These are phyloP conservation scores for Lipomyces yamanashiensis DNA, from an alignment of 805 yeast species.

Conservation along the genomic window DNA sequence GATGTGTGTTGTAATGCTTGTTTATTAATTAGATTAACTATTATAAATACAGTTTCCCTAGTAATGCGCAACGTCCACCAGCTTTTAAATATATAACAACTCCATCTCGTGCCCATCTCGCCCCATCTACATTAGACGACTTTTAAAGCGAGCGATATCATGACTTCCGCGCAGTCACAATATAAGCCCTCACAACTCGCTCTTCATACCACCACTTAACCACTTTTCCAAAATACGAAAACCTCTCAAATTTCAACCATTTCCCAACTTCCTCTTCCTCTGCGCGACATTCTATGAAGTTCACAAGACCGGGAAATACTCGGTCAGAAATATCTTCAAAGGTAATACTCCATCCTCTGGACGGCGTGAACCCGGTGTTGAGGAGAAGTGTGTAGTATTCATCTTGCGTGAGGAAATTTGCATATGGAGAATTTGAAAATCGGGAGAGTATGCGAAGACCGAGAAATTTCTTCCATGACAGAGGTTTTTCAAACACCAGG, in stretches of 20 bases:
- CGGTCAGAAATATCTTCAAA: conserved; percentile 24
- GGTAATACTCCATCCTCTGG: conserved; percentile 20
- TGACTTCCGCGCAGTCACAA: conserved; percentile 8
- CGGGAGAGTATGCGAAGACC: conserved; percentile 10
- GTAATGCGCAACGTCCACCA: too few species aligned
- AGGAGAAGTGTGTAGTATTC: conserved; percentile 17
- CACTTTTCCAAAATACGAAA: conserved; percentile 17
- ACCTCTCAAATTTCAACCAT: conserved; percentile 20
- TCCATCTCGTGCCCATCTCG: too few species aligned
- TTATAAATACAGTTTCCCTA: too few species aligned
- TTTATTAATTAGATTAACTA: too few species aligned
- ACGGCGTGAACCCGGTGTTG: conserved; percentile 18
- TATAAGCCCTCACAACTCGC: conserved; percentile 19
- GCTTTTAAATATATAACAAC: too few species aligned
- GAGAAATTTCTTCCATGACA: neutral
- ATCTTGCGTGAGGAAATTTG: conserved; percentile 16
- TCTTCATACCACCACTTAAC: conserved; percentile 28
- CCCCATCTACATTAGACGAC: too few species aligned
- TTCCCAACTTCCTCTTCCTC: conserved; percentile 10
- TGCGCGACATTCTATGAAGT: conserved; percentile 17
- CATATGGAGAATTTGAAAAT: conserved; percentile 19
- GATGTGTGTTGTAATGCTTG: too few species aligned
- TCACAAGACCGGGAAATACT: conserved; percentile 30
- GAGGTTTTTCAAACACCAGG: neutral
- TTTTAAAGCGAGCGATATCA: neutral